These are phyloP conservation scores for Spinacia oleracea DNA, from an alignment of 179 eudicot genomes.

Conservation along the genomic window DNA sequence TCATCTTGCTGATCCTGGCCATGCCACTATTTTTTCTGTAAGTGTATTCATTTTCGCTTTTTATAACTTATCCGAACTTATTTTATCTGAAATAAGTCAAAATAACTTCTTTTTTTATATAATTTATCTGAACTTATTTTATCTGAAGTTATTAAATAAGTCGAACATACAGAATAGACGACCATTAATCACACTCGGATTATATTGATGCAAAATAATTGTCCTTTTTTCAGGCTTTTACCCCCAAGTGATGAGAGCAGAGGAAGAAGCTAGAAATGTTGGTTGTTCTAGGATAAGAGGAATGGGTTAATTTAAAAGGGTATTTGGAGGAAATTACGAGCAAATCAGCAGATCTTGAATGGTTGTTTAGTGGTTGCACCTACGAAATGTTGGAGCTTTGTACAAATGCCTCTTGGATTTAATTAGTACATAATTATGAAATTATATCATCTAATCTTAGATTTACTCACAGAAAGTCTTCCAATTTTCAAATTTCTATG, in stretches of 20 bases:
- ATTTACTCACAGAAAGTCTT: not conserved
- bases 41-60: constrained; percentile 33
- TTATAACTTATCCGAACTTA: too few species aligned
- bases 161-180: too few species aligned
- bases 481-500: not conserved
- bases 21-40: constrained; percentile 93
- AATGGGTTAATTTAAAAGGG: not conserved
- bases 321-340: not conserved
- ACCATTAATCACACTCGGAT: not conserved
- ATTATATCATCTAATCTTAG: constrained; percentile 23
- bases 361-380: constrained; percentile 26
- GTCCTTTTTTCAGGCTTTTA: constrained; percentile 58
- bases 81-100: too few species aligned
- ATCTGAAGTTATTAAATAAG: too few species aligned
- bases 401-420: constrained; percentile 39
- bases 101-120: too few species aligned
- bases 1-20: constrained; percentile 98
- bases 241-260: constrained; percentile 59
- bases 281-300: constrained; percentile 13
- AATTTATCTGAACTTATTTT: not conserved
- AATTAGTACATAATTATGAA: constrained; percentile 27
- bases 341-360: constrained; percentile 9
- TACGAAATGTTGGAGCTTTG: constrained; percentile 30
- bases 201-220: not conserved
- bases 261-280: not conserved